Evolutionary conservation across 2,329 filamentous ascomycete genomes (phyloP).

Genomic region (Neopestalotiopsis sp.): DNA sequence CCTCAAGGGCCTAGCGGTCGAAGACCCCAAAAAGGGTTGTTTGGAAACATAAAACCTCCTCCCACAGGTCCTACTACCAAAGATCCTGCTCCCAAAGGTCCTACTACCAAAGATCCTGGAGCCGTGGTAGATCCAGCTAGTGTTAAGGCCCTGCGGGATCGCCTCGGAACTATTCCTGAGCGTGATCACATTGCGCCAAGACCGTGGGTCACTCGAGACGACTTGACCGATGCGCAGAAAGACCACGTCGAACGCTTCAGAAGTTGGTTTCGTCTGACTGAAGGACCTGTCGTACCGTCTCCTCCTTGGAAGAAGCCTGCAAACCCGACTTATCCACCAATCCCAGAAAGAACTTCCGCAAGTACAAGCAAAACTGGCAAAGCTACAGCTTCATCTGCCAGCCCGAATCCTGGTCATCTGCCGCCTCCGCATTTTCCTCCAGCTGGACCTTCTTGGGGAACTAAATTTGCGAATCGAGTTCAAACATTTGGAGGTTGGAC

Average conservation of each 20-base stretch:
- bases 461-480: neutral
- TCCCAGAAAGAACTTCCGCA: neutral
- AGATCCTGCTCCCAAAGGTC: neutral
- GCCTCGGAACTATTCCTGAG: neutral
- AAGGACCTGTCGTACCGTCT: neutral
- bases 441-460: neutral
- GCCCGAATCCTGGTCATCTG: neutral
- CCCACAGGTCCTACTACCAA: neutral
- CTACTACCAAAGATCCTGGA: neutral
- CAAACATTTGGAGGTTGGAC: neutral
- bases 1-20: too few species aligned
- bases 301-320: neutral
- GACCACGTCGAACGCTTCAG: neutral
- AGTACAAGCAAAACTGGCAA: neutral
- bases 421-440: neutral
- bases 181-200: neutral
- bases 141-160: neutral
- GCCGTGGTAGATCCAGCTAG: neutral
- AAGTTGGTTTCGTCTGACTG: neutral
- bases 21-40: too few species aligned
- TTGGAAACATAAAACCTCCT: too few species aligned
- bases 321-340: neutral
- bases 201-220: neutral
- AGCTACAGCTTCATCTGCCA: neutral
- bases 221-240: constrained; percentile 3